phyloP scores from a whole-genome alignment of 345 rosid species.

The Clarkia xantiana region DNA sequence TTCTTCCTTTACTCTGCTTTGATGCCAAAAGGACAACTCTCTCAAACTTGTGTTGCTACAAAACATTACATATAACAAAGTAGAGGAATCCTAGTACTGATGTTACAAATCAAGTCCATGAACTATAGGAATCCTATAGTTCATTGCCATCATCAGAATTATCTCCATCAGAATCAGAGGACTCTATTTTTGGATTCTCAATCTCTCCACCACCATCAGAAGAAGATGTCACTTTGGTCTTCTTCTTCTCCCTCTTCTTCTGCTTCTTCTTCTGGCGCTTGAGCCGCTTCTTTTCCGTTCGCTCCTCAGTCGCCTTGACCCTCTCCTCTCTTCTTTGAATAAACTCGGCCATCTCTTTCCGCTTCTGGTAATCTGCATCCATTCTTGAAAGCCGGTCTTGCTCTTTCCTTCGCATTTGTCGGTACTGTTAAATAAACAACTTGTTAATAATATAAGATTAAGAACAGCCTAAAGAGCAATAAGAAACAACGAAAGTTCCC shows the following conservation, averaged over 20 bases:
- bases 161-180: constrained; percentile 23
- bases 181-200: constrained; percentile 28
- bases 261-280: constrained; percentile 85
- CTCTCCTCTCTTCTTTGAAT: constrained; percentile 73
- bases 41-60: not conserved
- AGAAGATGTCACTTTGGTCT: constrained; percentile 20
- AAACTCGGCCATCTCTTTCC: constrained; percentile 63
- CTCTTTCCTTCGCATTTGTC: constrained; percentile 92
- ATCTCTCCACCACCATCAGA: constrained; percentile 13
- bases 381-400: constrained; percentile 83
- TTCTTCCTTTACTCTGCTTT: too few species aligned
- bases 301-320: constrained; percentile 62
- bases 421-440: too few species aligned
- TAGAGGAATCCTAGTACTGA: not conserved
- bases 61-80: not conserved
- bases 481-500: too few species aligned
- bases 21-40: too few species aligned
- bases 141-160: constrained; percentile 31
- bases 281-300: constrained; percentile 66
- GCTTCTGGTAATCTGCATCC: constrained; percentile 70
- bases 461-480: too few species aligned
- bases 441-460: too few species aligned
- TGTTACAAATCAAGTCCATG: not conserved
- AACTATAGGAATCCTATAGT: constrained; percentile 14
- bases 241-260: constrained; percentile 62